phyloP scores from a whole-genome alignment of 768 basidiomycete genomes.

The Mycena vitilis region DNA sequence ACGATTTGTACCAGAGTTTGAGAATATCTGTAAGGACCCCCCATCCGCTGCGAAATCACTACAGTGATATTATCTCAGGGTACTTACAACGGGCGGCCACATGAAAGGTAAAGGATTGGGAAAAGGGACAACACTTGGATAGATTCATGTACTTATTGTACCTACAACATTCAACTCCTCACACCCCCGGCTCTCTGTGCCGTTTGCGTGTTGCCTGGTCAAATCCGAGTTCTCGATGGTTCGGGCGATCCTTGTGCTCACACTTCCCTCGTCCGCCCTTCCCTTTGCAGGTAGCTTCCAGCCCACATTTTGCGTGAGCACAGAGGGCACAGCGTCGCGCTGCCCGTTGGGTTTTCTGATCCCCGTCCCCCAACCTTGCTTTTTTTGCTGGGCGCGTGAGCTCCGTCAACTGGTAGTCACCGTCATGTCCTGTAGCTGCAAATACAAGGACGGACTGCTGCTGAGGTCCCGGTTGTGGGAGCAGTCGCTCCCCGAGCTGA shows the following conservation, averaged over 20 bases:
- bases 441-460: conserved; percentile 19
- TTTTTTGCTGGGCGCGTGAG: conserved; percentile 10
- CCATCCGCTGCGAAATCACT: too few relatives aligned
- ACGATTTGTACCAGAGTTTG: too few relatives aligned
- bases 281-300: conserved; percentile 6
- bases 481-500: neutral
- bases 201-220: conserved; percentile 17
- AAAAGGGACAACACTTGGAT: too few relatives aligned
- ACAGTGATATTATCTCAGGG: too few relatives aligned
- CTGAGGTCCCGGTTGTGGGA: neutral
- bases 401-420: conserved; percentile 11
- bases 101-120: too few relatives aligned
- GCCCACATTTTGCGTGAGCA: conserved; percentile 17
- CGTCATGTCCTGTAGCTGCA: neutral
- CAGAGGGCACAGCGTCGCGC: conserved; percentile 15
- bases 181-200: neutral
- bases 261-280: conserved; percentile 16
- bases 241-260: conserved; percentile 1
- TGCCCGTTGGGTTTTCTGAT: neutral
- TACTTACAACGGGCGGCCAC: too few relatives aligned
- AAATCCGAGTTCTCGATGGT: conserved; percentile 17
- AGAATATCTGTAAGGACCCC: too few relatives aligned
- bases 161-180: neutral
- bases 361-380: neutral
- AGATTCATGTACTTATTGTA: neutral